Evolutionary conservation across 169 alveolate genomes (phyloP).

Genomic region (Plasmodium gallinaceum): DNA sequence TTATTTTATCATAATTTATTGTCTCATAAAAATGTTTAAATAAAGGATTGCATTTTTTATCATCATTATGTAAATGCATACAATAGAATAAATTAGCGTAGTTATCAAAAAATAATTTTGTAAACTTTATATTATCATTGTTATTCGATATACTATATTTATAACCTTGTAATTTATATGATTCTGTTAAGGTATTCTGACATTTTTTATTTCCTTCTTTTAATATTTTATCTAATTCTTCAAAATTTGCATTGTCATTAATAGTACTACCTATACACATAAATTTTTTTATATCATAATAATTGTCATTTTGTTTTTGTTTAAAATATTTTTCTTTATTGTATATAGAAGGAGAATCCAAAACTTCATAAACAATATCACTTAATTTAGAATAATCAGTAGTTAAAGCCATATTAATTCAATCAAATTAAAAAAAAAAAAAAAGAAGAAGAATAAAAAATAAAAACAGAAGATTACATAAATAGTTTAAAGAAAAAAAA

Average conservation of each 20-base stretch:
- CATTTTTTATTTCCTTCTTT: slow-evolving; percentile 42
- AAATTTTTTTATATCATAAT: slow-evolving; percentile 56
- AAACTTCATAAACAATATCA: slow-evolving; percentile 31
- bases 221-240: slow-evolving; percentile 15
- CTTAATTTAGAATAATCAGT: slow-evolving; percentile 32
- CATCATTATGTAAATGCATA: slow-evolving; percentile 69
- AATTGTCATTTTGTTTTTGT: slow-evolving; percentile 69
- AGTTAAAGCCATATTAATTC: slow-evolving; percentile 14
- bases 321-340: slow-evolving; percentile 45
- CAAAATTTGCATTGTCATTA: slow-evolving; percentile 36
- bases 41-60: slow-evolving; percentile 56
- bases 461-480: too few relatives aligned
- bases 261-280: slow-evolving; percentile 67
- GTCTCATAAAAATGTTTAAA: slow-evolving; percentile 61
- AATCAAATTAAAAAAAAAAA: background rate
- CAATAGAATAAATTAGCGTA: slow-evolving; percentile 59
- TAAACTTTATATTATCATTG: slow-evolving; percentile 26
- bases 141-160: slow-evolving; percentile 55
- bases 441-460: background rate
- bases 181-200: slow-evolving; percentile 16
- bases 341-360: slow-evolving; percentile 40
- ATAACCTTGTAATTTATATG: slow-evolving; percentile 41
- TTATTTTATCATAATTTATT: slow-evolving; percentile 1
- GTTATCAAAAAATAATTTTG: slow-evolving; percentile 51
- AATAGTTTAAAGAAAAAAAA: too few relatives aligned